A percentile compares a stretch with the other conserved stretches of the same genome.
These are phyloP conservation scores for Fomitopsis palustris DNA, from an alignment of 1,284 basidiomycete genomes.

Conservation along the genomic window DNA sequence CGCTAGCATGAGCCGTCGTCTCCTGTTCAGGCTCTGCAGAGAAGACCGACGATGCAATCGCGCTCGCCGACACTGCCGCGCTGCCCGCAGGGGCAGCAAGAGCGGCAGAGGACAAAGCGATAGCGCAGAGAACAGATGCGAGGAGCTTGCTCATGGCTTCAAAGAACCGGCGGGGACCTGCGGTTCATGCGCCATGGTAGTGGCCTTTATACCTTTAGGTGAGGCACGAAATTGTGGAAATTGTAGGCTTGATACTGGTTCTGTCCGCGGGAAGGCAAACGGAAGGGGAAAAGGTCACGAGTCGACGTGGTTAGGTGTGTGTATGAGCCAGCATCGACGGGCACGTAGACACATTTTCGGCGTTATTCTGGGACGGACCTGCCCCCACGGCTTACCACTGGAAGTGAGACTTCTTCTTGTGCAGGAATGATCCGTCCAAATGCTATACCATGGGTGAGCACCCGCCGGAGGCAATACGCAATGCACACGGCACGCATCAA, in stretches of 20 bases:
- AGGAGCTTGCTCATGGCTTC: constrained; percentile 12
- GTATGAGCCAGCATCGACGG: not conserved
- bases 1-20: constrained; percentile 44
- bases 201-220: not conserved
- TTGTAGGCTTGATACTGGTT: not conserved
- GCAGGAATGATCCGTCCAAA: not conserved
- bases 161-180: not conserved
- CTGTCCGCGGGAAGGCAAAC: not conserved
- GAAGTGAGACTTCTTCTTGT: not conserved
- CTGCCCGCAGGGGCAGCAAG: constrained; percentile 9
- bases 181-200: not conserved
- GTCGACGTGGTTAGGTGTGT: not conserved
- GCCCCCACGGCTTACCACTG: not conserved
- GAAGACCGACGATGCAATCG: not conserved
- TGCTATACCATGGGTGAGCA: not conserved
- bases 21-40: constrained; percentile 14
- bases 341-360: not conserved
- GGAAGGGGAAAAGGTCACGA: not conserved
- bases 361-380: not conserved
- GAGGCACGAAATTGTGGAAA: not conserved
- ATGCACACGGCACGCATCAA: not conserved
- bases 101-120: constrained; percentile 4
- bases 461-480: not conserved
- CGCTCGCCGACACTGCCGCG: constrained; percentile 5
- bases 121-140: constrained; percentile 9